Evolutionary conservation across 495 filamentous ascomycete species (phyloP).

Genomic region (Saxophila tyrrhenica): DNA sequence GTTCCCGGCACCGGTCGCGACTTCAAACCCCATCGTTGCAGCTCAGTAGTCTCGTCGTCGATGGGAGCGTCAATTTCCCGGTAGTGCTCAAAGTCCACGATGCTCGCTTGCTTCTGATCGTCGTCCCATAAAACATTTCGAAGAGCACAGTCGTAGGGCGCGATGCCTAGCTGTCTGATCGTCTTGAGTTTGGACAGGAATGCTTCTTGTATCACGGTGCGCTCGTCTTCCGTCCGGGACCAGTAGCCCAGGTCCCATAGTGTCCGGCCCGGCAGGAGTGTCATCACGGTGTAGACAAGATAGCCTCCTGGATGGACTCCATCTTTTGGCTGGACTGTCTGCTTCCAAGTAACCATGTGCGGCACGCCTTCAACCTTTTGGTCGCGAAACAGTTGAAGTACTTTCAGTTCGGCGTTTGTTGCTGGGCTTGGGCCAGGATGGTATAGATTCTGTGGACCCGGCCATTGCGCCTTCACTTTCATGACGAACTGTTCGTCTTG

Average conservation of each 20-base stretch:
- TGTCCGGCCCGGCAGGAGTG: conserved; percentile 6
- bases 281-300: conserved; percentile 15
- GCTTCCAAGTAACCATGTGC: conserved; percentile 3
- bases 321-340: not conserved
- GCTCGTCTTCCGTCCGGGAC: conserved; percentile 1
- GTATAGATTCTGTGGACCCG: not conserved
- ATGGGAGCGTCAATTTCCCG: conserved; percentile 6
- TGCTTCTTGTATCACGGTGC: conserved; percentile 1
- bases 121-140: conserved; percentile 12
- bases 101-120: not conserved
- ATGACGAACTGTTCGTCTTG: conserved; percentile 5
- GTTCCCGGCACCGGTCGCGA: conserved; percentile 5
- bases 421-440: conserved; percentile 7
- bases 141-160: conserved; percentile 14
- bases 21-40: conserved; percentile 13
- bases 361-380: conserved; percentile 3
- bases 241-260: conserved; percentile 12
- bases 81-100: conserved; percentile 18
- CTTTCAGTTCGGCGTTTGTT: conserved; percentile 8
- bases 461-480: conserved; percentile 15
- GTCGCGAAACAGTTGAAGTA: conserved; percentile 2
- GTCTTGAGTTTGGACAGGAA: conserved; percentile 4
- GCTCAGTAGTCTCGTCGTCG: conserved; percentile 10
- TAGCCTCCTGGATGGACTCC: conserved; percentile 12
- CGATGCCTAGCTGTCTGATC: conserved; percentile 8